phyloP scores from a whole-genome alignment of 768 basidiomycete species.

The Suillus spraguei region DNA sequence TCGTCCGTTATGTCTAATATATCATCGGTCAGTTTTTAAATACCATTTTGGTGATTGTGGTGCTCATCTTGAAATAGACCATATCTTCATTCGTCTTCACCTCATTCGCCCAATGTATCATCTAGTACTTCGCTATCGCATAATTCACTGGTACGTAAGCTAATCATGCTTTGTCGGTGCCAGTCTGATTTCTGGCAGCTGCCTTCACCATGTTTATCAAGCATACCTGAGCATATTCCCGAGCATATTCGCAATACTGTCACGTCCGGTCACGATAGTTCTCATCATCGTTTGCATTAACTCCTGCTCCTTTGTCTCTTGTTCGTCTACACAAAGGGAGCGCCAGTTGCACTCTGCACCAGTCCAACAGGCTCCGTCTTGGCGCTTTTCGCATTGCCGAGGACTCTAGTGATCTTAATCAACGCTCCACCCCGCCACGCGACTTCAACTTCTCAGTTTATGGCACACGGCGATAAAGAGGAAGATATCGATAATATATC shows the following conservation, averaged over 20 bases:
- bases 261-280: slow-evolving; percentile 33
- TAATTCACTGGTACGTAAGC: slow-evolving; percentile 55
- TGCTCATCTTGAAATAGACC: slow-evolving; percentile 44
- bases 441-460: slow-evolving; percentile 48
- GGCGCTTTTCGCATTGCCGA: slow-evolving; percentile 40
- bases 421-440: slow-evolving; percentile 39
- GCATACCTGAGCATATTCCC: slow-evolving; percentile 51
- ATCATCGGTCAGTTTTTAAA: slow-evolving; percentile 25
- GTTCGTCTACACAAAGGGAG: too few relatives aligned
- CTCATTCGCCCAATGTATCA: slow-evolving; percentile 66
- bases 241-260: slow-evolving; percentile 46
- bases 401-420: slow-evolving; percentile 30
- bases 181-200: slow-evolving; percentile 38
- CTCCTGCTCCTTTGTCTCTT: slow-evolving; percentile 16
- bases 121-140: slow-evolving; percentile 57
- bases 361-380: slow-evolving; percentile 37
- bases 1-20: slow-evolving; percentile 45
- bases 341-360: slow-evolving; percentile 45
- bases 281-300: slow-evolving; percentile 17
- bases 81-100: slow-evolving; percentile 45
- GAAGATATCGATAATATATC: slow-evolving; percentile 36
- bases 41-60: slow-evolving; percentile 2
- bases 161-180: not conserved
- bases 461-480: slow-evolving; percentile 37
- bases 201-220: slow-evolving; percentile 53